Percentiles rank a stretch among this genome's conserved stretches.
These are phyloP conservation scores for Cytauxzoon felis DNA, from an alignment of 169 alveolate species.

Conservation along the genomic window DNA sequence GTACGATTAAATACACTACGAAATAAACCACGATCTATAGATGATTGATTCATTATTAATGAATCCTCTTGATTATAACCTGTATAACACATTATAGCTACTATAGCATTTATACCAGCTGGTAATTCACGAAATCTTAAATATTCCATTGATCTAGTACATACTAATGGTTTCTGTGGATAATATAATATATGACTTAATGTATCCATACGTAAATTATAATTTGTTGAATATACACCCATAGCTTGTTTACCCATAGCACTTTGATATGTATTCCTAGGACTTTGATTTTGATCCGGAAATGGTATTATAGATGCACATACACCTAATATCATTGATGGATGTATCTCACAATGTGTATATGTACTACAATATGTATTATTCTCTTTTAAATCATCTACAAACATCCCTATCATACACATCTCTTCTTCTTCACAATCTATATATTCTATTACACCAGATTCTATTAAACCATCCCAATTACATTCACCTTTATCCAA, in stretches of 20 bases:
- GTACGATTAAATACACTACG: constrained; percentile 97
- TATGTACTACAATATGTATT: constrained; percentile 86
- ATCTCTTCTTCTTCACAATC: constrained; percentile 99
- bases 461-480: constrained; percentile 86
- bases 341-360: constrained; percentile 99
- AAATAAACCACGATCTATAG: constrained; percentile 97
- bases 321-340: constrained; percentile 98
- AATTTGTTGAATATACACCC: constrained; percentile 98
- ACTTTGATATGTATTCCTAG: constrained; percentile 97
- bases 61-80: constrained; percentile 99
- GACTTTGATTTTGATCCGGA: constrained; percentile 99
- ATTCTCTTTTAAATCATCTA: constrained; percentile 84
- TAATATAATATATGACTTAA: constrained; percentile 95
- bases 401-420: constrained; percentile 98
- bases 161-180: constrained; percentile 98
- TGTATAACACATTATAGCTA: constrained; percentile 97
- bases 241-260: constrained; percentile 99
- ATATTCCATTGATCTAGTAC: constrained; percentile 96
- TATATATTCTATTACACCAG: constrained; percentile 96
- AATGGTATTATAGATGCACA: constrained; percentile 99
- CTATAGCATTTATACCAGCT: constrained; percentile 97
- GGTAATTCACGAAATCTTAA: constrained; percentile 98
- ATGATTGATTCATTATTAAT: constrained; percentile 94
- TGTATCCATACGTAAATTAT: constrained; percentile 97
- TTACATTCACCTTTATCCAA: constrained; percentile 63